Evolutionary conservation across 1,284 basidiomycete genomes (phyloP).

Genomic region (Cryptococcus depauperatus): DNA sequence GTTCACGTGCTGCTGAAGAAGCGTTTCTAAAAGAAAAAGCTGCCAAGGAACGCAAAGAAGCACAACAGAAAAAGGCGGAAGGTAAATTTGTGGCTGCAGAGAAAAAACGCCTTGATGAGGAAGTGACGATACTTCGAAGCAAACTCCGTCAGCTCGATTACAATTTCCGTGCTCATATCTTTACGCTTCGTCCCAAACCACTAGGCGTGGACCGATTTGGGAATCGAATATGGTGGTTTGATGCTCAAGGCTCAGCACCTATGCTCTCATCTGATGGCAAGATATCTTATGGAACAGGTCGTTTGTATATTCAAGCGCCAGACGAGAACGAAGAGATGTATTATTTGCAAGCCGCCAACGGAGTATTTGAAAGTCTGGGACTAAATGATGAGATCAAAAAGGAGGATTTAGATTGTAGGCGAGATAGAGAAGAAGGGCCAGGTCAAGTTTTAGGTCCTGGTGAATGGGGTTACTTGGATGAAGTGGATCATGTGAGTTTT

Average conservation of each 20-base stretch:
- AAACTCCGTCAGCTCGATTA: constrained; percentile 80
- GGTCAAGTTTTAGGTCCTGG: constrained; percentile 62
- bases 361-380: constrained; percentile 40
- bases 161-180: constrained; percentile 80
- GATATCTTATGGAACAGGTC: constrained; percentile 70
- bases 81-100: constrained; percentile 46
- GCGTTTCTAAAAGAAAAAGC: constrained; percentile 60
- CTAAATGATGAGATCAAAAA: constrained; percentile 48
- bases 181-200: constrained; percentile 74
- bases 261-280: constrained; percentile 58
- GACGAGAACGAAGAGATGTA: constrained; percentile 68
- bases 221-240: constrained; percentile 97
- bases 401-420: constrained; percentile 47
- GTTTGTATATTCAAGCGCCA: constrained; percentile 83
- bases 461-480: constrained; percentile 84
- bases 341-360: constrained; percentile 46
- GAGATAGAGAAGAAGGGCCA: constrained; percentile 60
- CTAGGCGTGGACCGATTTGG: constrained; percentile 87
- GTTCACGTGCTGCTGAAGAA: constrained; percentile 46
- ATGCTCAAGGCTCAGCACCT: constrained; percentile 80
- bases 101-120: constrained; percentile 74
- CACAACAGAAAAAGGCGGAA: too few relatives aligned
- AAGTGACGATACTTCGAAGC: constrained; percentile 67
- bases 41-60: constrained; percentile 28
- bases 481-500: constrained; percentile 68